These are phyloP conservation scores for Phaseolus coccineus DNA, from an alignment of 331 rosid genomes.

Conservation along the genomic window DNA sequence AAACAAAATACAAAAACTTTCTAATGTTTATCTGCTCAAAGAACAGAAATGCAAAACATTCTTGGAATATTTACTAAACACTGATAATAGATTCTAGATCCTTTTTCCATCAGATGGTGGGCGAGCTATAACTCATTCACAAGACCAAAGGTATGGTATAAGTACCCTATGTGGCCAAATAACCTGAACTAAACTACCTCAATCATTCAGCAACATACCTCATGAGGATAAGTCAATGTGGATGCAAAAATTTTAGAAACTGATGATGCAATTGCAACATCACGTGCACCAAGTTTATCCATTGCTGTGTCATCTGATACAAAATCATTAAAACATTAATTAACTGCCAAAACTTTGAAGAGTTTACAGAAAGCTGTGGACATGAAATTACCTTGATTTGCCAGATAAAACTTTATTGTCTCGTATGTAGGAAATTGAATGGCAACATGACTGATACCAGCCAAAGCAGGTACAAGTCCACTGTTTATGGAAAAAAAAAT, in stretches of 20 bases:
- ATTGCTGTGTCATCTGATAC: conserved; percentile 61
- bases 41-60: conserved; percentile 13
- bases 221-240: conserved; percentile 91
- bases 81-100: conserved; percentile 11
- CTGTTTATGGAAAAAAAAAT: conserved; percentile 51
- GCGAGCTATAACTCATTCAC: conserved; percentile 23
- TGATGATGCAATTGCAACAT: conserved; percentile 91
- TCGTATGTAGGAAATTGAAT: conserved; percentile 91
- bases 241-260: conserved; percentile 94
- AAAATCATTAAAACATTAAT: conserved; percentile 32
- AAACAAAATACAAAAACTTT: conserved; percentile 40
- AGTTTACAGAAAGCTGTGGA: conserved; percentile 13
- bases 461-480: conserved; percentile 93
- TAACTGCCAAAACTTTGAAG: conserved; percentile 37
- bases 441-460: conserved; percentile 92
- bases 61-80: conserved; percentile 16
- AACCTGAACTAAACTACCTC: conserved; percentile 10
- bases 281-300: conserved; percentile 79
- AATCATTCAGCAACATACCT: conserved; percentile 57
- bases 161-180: conserved; percentile 12
- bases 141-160: conserved; percentile 16
- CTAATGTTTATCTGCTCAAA: conserved; percentile 11
- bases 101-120: conserved; percentile 5
- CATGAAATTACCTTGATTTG: conserved; percentile 63
- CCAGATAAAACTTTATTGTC: conserved; percentile 74